These are phyloP conservation scores for Murraya koenigii DNA, from an alignment of 345 rosid genomes.

Conservation along the genomic window DNA sequence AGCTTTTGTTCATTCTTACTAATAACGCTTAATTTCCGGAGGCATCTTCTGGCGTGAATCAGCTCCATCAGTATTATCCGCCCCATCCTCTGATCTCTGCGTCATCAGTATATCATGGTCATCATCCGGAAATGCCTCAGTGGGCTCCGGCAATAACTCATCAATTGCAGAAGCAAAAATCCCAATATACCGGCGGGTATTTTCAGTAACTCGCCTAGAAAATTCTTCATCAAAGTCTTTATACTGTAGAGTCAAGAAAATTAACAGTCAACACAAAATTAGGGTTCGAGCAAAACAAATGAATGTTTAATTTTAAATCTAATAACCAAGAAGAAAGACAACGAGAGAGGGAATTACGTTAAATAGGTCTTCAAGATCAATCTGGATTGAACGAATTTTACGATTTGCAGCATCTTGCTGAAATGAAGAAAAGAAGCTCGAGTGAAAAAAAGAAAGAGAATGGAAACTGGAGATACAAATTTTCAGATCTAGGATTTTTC, in stretches of 20 bases:
- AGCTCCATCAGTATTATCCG: conserved; percentile 54
- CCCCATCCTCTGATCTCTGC: conserved; percentile 75
- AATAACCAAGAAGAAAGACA: neutral
- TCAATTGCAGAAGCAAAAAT: conserved; percentile 75
- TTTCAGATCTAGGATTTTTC: conserved; percentile 18
- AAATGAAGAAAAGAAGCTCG: conserved; percentile 7
- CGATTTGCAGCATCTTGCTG: conserved; percentile 93
- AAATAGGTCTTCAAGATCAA: conserved; percentile 73
- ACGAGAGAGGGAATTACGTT: conserved; percentile 45
- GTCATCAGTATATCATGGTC: conserved; percentile 87
- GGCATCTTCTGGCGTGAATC: conserved; percentile 84
- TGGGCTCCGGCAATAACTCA: conserved; percentile 82
- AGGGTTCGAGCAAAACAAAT: neutral
- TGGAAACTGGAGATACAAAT: neutral
- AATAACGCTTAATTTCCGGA: conserved; percentile 81
- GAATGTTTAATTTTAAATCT: no score
- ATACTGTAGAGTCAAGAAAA: conserved; percentile 38
- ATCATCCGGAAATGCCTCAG: conserved; percentile 83
- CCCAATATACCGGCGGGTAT: conserved; percentile 82
- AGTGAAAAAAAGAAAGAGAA: neutral
- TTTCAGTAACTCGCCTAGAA: conserved; percentile 68
- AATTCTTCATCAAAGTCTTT: conserved; percentile 70
- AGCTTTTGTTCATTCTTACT: conserved; percentile 44
- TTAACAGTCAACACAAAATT: conserved; percentile 5
- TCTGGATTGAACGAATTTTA: conserved; percentile 68